Conservation (phyloP, 805 yeast species). For the Kodamaea fukazawae region DNA sequence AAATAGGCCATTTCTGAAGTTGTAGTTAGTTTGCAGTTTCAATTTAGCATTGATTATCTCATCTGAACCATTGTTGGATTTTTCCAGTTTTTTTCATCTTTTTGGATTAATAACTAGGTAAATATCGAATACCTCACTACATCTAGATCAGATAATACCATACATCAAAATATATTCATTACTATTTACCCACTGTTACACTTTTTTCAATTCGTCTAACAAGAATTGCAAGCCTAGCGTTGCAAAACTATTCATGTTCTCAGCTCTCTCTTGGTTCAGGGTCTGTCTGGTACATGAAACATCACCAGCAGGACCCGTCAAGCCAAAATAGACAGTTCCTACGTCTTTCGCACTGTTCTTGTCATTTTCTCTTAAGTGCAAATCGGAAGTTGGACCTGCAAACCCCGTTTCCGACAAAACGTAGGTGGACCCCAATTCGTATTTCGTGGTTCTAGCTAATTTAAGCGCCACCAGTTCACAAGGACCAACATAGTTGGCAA, state of each 20-base stretch:
- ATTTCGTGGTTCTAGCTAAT: constrained; percentile 72
- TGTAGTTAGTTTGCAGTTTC: too few relatives aligned
- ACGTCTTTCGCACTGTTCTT: constrained; percentile 33
- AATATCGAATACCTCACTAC: too few relatives aligned
- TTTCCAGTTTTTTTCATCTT: not conserved
- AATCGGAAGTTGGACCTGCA: constrained; percentile 68
- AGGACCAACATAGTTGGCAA: constrained; percentile 76
- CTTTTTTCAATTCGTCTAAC: constrained; percentile 43
- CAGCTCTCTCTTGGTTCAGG: constrained; percentile 49
- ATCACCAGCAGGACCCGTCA: constrained; percentile 63
- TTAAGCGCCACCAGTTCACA: constrained; percentile 69
- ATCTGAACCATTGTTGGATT: too few relatives aligned
- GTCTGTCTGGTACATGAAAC: constrained; percentile 47
- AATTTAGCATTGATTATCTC: too few relatives aligned
- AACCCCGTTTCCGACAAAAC: constrained; percentile 84
- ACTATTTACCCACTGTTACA: not conserved
- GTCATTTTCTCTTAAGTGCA: constrained; percentile 31
- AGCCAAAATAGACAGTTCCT: constrained; percentile 72
- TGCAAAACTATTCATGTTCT: constrained; percentile 78
- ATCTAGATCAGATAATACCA: too few relatives aligned
- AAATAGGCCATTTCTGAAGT: too few relatives aligned
- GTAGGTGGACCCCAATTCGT: constrained; percentile 80
- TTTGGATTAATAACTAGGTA: too few relatives aligned
- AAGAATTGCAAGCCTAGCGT: constrained; percentile 59
- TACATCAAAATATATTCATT: not conserved